Conservation (phyloP, 192 early-diverging fungal genomes). For the Coemansia sp. region DNA sequence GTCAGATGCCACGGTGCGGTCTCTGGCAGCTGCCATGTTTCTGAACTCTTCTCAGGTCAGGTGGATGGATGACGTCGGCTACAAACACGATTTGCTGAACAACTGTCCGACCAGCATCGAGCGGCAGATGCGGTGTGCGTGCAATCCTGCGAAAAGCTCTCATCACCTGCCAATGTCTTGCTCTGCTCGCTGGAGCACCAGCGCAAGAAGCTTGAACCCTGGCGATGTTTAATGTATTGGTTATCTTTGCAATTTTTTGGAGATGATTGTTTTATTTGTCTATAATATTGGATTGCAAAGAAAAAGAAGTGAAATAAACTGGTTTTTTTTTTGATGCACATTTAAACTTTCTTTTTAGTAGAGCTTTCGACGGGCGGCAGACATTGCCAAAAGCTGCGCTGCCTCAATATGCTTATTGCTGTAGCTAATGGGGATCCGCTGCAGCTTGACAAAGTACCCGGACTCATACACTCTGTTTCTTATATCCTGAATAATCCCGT, state of each 20-base stretch:
- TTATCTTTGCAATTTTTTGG: too few relatives aligned
- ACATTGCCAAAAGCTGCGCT: conserved; percentile 3
- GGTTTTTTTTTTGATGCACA: neutral
- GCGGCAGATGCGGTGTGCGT: conserved; percentile 28
- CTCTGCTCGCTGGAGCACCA: conserved; percentile 22
- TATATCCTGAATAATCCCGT: neutral
- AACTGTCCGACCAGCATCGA: conserved; percentile 63
- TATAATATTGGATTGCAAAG: too few relatives aligned
- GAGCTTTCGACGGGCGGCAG: neutral
- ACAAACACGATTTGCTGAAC: conserved; percentile 57
- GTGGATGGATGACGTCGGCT: conserved; percentile 67
- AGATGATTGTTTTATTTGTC: too few relatives aligned
- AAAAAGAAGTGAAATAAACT: too few relatives aligned
- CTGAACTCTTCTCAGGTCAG: conserved; percentile 53
- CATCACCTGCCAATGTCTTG: conserved; percentile 36
- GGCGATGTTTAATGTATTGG: neutral
- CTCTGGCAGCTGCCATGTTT: conserved; percentile 61
- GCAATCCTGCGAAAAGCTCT: conserved; percentile 35
- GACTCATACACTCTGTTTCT: neutral
- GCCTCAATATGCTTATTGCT: conserved; percentile 5
- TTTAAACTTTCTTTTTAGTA: neutral
- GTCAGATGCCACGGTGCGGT: conserved; percentile 61
- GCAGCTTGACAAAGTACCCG: conserved; percentile 5
- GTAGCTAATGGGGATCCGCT: neutral
- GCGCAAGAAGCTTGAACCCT: neutral